phyloP scores from a whole-genome alignment of 2,329 filamentous ascomycete genomes.

The Epichloe aotearoae region DNA sequence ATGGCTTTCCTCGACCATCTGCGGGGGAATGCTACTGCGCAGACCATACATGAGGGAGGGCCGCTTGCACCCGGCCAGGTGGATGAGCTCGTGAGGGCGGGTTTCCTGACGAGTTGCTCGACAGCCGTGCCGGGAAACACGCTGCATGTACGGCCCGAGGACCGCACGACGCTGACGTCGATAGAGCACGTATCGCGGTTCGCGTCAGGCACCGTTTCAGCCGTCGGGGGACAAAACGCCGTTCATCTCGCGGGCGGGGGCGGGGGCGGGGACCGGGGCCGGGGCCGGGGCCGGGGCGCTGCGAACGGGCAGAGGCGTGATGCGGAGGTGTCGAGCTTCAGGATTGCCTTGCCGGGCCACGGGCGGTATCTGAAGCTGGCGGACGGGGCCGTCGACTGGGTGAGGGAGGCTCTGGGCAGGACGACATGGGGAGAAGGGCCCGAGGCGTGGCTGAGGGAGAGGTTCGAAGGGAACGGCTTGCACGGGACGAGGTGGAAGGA shows the following conservation, averaged over 20 bases:
- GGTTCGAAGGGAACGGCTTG: constrained; percentile 52
- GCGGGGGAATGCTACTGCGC: constrained; percentile 31
- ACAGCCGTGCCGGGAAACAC: constrained; percentile 20
- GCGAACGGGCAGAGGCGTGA: constrained; percentile 13
- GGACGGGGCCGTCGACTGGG: constrained; percentile 45
- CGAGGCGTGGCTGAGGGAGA: constrained; percentile 47
- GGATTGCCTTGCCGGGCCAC: constrained; percentile 52
- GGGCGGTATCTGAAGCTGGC: constrained; percentile 56
- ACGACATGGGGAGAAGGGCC: constrained; percentile 51
- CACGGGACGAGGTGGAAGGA: constrained; percentile 44
- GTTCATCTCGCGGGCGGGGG: constrained; percentile 50
- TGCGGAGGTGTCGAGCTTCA: constrained; percentile 21
- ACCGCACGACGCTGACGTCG: constrained; percentile 42
- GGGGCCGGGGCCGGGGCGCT: constrained; percentile 42
- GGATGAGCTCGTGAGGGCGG: constrained; percentile 47
- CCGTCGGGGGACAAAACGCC: constrained; percentile 55
- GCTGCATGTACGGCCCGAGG: constrained; percentile 35
- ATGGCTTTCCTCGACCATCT: constrained; percentile 40
- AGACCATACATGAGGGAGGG: constrained; percentile 12
- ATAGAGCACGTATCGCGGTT: constrained; percentile 50
- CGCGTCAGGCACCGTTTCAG: constrained; percentile 53
- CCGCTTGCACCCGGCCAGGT: constrained; percentile 32
- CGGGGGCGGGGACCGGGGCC: constrained; percentile 52
- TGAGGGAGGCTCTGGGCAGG: constrained; percentile 44
- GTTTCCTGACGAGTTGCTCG: constrained; percentile 47